These are phyloP conservation scores for Plantago ovata DNA, from an alignment of 257 asterid genomes.

Conservation along the genomic window DNA sequence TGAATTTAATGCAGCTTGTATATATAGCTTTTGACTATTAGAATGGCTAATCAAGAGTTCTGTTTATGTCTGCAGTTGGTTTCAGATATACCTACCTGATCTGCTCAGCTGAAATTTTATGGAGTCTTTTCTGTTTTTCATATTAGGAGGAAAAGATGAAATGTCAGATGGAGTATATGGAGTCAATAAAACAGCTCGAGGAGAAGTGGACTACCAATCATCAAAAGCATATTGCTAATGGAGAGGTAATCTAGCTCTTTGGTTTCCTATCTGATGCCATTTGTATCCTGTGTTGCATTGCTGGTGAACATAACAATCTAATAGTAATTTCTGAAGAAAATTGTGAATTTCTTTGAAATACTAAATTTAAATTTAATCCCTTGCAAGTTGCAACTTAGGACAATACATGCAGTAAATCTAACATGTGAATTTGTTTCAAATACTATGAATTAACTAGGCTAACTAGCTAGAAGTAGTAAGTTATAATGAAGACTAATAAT, in stretches of 20 bases:
- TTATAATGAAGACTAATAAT: too few species aligned
- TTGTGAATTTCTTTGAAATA: too few species aligned
- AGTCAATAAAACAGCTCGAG: slow-evolving; percentile 94
- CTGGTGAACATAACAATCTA: slow-evolving; percentile 5
- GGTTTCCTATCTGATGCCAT: slow-evolving; percentile 11
- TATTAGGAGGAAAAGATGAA: slow-evolving; percentile 88
- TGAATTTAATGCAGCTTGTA: neutral
- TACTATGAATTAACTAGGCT: too few species aligned
- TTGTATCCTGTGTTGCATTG: slow-evolving; percentile 13
- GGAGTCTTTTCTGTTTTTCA: slow-evolving; percentile 10
- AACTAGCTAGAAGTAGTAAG: too few species aligned
- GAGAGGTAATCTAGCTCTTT: slow-evolving; percentile 54
- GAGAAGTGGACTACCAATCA: slow-evolving; percentile 89
- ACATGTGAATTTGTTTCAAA: too few species aligned
- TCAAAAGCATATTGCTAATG: slow-evolving; percentile 57
- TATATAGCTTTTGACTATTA: slow-evolving; percentile 8
- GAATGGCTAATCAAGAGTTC: neutral
- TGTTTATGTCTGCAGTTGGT: neutral
- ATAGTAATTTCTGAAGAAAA: too few species aligned
- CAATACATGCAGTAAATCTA: too few species aligned
- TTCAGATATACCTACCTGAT: slow-evolving; percentile 4
- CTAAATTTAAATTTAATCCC: too few species aligned
- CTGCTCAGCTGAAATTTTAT: slow-evolving; percentile 8
- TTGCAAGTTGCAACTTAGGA: too few species aligned
- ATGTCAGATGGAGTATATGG: slow-evolving; percentile 98